Conservation (phyloP, 495 filamentous ascomycete species). For the Penicillium parvum region DNA sequence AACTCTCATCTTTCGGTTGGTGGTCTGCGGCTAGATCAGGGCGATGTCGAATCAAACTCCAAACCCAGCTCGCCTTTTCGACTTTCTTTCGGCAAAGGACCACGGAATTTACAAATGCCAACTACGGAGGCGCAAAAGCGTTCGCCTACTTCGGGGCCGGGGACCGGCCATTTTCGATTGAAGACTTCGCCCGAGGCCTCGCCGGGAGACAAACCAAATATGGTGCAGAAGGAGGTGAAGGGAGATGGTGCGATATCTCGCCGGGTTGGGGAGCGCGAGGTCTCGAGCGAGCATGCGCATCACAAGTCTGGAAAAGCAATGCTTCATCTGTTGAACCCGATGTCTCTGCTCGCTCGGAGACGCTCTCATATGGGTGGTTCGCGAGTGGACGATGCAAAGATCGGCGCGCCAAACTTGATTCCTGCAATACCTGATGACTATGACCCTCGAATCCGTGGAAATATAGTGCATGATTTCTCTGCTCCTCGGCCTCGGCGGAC, state of each 20-base stretch:
- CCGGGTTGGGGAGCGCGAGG: conserved; percentile 31
- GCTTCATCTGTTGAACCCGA: conserved; percentile 65
- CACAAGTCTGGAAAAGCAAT: conserved; percentile 53
- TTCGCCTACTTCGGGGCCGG: conserved; percentile 24
- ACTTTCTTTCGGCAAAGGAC: conserved; percentile 32
- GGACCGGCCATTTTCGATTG: conserved; percentile 31
- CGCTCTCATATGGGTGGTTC: conserved; percentile 45
- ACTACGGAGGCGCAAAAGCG: conserved; percentile 25
- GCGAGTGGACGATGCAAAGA: conserved; percentile 45
- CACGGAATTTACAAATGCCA: conserved; percentile 19
- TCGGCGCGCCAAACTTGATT: conserved; percentile 46
- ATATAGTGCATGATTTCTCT: conserved; percentile 85
- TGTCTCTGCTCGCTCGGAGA: conserved; percentile 56
- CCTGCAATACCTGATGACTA: conserved; percentile 66
- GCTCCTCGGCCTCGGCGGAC: conserved; percentile 65
- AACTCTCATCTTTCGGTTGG: conserved; percentile 26
- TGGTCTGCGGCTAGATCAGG: conserved; percentile 21
- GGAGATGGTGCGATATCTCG: conserved; percentile 19
- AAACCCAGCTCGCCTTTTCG: conserved; percentile 39
- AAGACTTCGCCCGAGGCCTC: conserved; percentile 34
- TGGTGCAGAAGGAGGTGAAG: conserved; percentile 26
- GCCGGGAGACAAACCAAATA: conserved; percentile 23
- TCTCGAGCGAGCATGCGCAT: conserved; percentile 24
- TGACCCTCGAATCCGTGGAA: conserved; percentile 81
- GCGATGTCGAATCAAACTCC: conserved; percentile 26